Conservation (phyloP, 164 flowering plant species). For the Liquidambar formosana region DNA sequence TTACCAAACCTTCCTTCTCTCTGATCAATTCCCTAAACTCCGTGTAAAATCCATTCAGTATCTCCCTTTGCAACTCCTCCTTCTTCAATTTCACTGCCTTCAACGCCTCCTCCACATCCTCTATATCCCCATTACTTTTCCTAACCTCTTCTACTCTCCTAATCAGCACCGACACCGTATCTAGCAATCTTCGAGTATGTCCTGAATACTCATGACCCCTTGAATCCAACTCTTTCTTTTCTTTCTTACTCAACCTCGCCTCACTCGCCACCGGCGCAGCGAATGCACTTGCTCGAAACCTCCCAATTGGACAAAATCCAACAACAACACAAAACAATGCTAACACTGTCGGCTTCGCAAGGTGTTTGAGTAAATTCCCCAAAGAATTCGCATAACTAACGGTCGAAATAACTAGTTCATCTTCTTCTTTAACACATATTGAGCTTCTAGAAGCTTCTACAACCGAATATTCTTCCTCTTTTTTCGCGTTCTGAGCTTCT, state of each 20-base stretch:
- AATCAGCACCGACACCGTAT: slow-evolving; percentile 48
- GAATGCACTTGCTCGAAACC: slow-evolving; percentile 36
- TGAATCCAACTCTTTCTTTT: slow-evolving; percentile 3
- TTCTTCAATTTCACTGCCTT: slow-evolving; percentile 52
- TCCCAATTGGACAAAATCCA: slow-evolving; percentile 44
- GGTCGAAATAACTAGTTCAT: not conserved
- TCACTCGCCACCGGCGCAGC: slow-evolving; percentile 38
- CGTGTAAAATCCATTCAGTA: slow-evolving; percentile 42
- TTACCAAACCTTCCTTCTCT: slow-evolving; percentile 40
- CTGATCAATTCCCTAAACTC: slow-evolving; percentile 44
- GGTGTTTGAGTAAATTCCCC: slow-evolving; percentile 3
- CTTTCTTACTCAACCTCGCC: slow-evolving; percentile 17
- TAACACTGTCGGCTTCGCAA: slow-evolving; percentile 37
- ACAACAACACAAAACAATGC: slow-evolving; percentile 50
- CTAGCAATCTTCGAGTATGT: slow-evolving; percentile 53
- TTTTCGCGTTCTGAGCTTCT: not conserved
- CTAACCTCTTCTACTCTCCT: slow-evolving; percentile 55
- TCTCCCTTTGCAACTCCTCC: slow-evolving; percentile 46
- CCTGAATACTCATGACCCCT: slow-evolving; percentile 53
- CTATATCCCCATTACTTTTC: slow-evolving; percentile 33
- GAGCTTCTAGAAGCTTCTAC: slow-evolving; percentile 2
- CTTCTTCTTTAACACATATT: slow-evolving; percentile 4
- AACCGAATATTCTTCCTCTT: not conserved
- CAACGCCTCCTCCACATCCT: slow-evolving; percentile 45
- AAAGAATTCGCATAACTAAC: too few relatives aligned